Evolutionary conservation across 768 basidiomycete genomes (phyloP), one percentile per base, ranked within the genome.

Genomic region (Leccinum fibrillosum): DNA sequence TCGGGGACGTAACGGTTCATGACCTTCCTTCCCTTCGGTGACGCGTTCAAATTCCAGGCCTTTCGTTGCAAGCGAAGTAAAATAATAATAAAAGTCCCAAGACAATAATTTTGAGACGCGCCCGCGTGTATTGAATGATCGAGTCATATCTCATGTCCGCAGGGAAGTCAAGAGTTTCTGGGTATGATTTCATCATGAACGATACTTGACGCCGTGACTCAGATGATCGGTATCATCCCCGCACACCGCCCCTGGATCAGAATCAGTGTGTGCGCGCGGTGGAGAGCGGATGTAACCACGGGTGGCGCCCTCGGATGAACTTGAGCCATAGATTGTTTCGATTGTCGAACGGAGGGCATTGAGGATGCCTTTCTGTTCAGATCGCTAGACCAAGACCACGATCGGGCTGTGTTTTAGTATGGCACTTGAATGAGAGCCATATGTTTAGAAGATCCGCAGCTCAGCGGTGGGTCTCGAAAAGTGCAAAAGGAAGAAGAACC

Each of bases 1-100:
- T 58, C 63, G 61, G 62, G 64, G 63, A 72, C 71, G 71, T 72
- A 74, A 72, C 63, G 54, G 53, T 52, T 64, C 58, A 67, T 64
- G 48, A 44, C 42, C 42, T 44, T 44, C 42, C 57, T 54, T 62
- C 48, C 55, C 66, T 66, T 71, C 63, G 66, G 63, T 68, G 63
- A 69, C 70, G 70, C 69, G 59, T 74, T 37, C 62, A 66, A 68
- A 63, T 65, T 66, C 57, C 69, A 62, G 59, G 59, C 19, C 42
- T 44, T 19, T 6, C 15, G 15, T 64, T 64, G 54, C 59, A 72
- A 69, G 69, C 68, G 70, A 71, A 62, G 62, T 66, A 55, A 55
- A 26, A 45, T 25, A 44, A 44, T 44, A 44, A 44, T 11, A 44
- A 44, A 44, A 12, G 11, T 19, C 42, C 58, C 58, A 62, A 61